Evolutionary conservation across 495 filamentous ascomycete genomes (phyloP), one percentile per base, ranked within the genome.

Genomic region (Hypoxylon fragiforme): DNA sequence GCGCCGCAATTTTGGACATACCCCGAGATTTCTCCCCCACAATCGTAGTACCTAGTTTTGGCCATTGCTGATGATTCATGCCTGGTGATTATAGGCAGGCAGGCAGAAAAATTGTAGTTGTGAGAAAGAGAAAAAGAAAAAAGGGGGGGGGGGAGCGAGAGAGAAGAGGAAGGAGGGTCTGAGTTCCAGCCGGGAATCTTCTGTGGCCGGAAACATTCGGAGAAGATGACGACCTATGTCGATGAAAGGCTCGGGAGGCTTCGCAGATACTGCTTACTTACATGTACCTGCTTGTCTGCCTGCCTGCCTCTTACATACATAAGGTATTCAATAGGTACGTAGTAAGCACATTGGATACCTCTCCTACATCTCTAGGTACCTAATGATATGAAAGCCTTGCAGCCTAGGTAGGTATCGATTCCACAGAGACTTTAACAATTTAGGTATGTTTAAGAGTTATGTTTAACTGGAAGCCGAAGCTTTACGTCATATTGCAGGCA

Each of bases 121-220:
- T n/a, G n/a, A n/a, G n/a, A n/a, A n/a, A n/a, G n/a, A n/a, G n/a
- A n/a, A n/a, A n/a, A n/a, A n/a, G n/a, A n/a, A n/a, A n/a, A n/a
- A n/a, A n/a, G n/a, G n/a, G n/a, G n/a, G n/a, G n/a, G n/a, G n/a
- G n/a, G 15, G 49, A 14, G 42, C 22, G 35, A 41, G 18, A 31
- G 44, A 16, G 50, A 37, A 26, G 14, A 22, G 14, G n/a, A 32
- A 20, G n/a, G 13, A 44, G 12, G 22, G 19, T n/a, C n/a, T n/a
- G n/a, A n/a, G n/a, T n/a, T n/a, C n/a, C n/a, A n/a, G n/a, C n/a
- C n/a, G n/a, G n/a, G n/a, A n/a, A n/a, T n/a, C n/a, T n/a, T n/a
- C n/a, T n/a, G n/a, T n/a, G n/a, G 37, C 44, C 53, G 53, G 53
- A 50, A 57, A 57, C 53, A 57, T 22, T 57, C 53, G 53, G 53